Conservation (phyloP, 2,329 filamentous ascomycete genomes). For the Myriosclerotinia curreyana region DNA sequence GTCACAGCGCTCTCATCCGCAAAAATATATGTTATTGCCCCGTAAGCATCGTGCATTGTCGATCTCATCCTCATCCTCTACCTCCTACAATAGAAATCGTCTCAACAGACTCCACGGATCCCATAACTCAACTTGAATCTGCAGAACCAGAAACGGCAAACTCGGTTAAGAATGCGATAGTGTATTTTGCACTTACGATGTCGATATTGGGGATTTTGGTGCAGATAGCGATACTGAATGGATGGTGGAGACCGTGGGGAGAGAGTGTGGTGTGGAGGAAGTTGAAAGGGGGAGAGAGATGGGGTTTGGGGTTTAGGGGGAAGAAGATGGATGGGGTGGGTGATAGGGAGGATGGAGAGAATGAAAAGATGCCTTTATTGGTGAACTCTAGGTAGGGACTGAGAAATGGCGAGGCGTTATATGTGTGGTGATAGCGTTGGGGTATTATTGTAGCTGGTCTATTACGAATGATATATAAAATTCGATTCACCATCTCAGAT, state of each 20-base stretch:
- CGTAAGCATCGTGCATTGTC: not conserved
- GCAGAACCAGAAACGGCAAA: not conserved
- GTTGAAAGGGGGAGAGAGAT: not conserved
- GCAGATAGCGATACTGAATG: not conserved
- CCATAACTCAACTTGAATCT: not conserved
- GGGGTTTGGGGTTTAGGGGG: not conserved
- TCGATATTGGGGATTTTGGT: not conserved
- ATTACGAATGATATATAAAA: not conserved
- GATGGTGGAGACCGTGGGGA: not conserved
- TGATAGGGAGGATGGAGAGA: not conserved
- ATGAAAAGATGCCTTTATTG: not conserved
- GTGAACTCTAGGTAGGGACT: not conserved
- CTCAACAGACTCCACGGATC: not conserved
- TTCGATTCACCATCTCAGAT: too few relatives aligned
- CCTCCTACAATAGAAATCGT: not conserved
- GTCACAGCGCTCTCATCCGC: not conserved
- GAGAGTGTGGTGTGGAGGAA: not conserved
- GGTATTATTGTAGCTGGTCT: not conserved
- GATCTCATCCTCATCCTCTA: not conserved
- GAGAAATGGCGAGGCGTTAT: not conserved
- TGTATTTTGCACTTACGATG: not conserved
- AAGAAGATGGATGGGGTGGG: not conserved
- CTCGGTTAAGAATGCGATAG: not conserved
- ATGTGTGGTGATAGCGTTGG: not conserved
- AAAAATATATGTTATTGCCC: not conserved